Base-by-base conservation (phyloP, 2,329 filamentous ascomycete genomes). In the Cercospora sesami region DNA sequence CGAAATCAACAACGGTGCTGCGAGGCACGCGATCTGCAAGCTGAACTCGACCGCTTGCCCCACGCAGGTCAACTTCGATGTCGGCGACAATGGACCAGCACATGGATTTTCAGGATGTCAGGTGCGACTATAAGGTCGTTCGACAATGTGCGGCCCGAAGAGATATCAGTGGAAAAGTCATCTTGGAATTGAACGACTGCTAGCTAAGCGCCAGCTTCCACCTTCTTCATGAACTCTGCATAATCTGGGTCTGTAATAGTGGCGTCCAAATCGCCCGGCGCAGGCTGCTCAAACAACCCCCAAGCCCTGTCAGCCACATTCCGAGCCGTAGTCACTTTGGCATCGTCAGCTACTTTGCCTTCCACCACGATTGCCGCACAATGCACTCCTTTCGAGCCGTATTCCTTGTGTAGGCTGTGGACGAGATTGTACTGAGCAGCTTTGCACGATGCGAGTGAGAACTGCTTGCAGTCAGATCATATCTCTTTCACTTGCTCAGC, bases 371-470 rank as follows among this genome's bases (percentile, higher is more conserved):
- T 75, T 14, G 85, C 71, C 0, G 80, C 83, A 21, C 82, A 74
- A 60, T 84, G 82, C 1, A 86, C 80, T 4, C 76, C 73, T 6
- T 79, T 79, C 51, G 77, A 73, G 3, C 65, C 64, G 63, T 81
- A 85, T 9, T 79, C 79, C 66, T 79, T 76, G 23, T 75, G 71
- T 66, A 86, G 75, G n/a, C 77, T 81, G 66, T 81, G 77, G 8
- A 83, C 76, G 71, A 86, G 73, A 67, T 83, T 86, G 31, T 81
- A 77, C 76, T 86, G 84, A 0, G 83, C 80, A 0, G 84, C 81
- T 71, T 86, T 86, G 55, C 78, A 78, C 12, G 85, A 73, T 3
- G 81, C 83, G 4, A 86, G 76, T 0, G 81, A 81, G 60, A 86
- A 83, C 62, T 64, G 3, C 16, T 5, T 53, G 23, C 14, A 6